Evolutionary conservation across 208 protist species (phyloP), one percentile per base, ranked within the genome.

Genomic region (Crithidia sp.): DNA sequence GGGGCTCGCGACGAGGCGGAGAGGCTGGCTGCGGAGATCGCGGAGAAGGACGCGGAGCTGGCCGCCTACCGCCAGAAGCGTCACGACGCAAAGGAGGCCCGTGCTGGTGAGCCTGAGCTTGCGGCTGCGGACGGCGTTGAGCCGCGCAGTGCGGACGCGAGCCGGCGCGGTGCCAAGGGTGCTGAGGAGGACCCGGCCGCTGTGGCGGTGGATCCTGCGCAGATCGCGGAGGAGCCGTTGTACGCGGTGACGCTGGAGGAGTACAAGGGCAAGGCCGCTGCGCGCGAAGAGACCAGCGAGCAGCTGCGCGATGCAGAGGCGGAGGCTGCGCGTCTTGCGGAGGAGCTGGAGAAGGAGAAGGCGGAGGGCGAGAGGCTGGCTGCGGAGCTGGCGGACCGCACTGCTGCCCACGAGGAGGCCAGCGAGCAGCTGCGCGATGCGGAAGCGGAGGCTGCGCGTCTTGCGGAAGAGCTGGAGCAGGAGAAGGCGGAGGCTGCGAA

Each of bases 31-130:
- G 65, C 43, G n/a, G 74, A 84, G 70, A 4, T 84, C 12, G 74
- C n/a, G n/a, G n/a, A n/a, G n/a, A n/a, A n/a, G n/a, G n/a, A n/a
- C n/a, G n/a, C n/a, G n/a, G n/a, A n/a, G n/a, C n/a, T n/a, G n/a
- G n/a, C 19, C 39, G 71, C 79, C n/a, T 81, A 74, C 67, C 68
- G 79, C 14, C 57, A 70, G 65, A 84, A 84, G 55, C 67, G 79
- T 39, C 62, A 64, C 49, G 64, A 56, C 12, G 74, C 79, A 36
- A 47, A 70, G 40, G 60, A 70, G 14, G 63, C 61, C 28, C 75
- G 75, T 57, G 67, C 60, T 7, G 58, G 16, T 6, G 73, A 77
- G 41, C 39, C 39, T 3, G 59, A 62, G 55, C 66, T 44, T 39
- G 55, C 66, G 0, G 66, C 50, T 52, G 61, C 61, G 43, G 61